Base-by-base conservation (phyloP, 371 early-diverging fungal species). In the Apophysomyces sp. region DNA sequence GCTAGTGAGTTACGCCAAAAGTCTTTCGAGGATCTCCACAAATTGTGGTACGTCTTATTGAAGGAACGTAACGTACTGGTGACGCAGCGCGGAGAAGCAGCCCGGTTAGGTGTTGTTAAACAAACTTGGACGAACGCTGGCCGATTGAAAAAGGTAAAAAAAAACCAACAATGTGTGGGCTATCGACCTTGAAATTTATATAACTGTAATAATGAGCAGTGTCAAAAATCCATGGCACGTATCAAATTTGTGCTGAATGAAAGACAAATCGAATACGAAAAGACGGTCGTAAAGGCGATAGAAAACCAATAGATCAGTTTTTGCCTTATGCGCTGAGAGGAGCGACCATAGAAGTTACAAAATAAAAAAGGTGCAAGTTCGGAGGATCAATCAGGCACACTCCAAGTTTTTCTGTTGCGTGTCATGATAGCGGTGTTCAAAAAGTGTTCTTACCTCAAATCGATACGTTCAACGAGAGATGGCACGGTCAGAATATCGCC, bases 21-120 rank as follows among this genome's bases (percentile, higher is more conserved):
- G 82, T 91, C 91, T 28, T 98, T 96, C 80, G 96, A 97, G 28
- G 98, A 98, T 77, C 83, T 98, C 63, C 98, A 97, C 81, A 92
- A 91, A 74, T 81, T 98, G 67, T 98, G 98, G 98, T 92, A 89
- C 69, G 88, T 96, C 31, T 86, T 96, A 72, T 81, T 96, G 58
- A 97, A 97, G 80, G 98, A 98, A 78, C 91, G 93, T 72, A 98
- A 98, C 67, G 58, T 93, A 60, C 84, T 98, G 57, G 89, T 91
- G 24, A 91, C 92, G 39, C 98, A 97, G 66, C 80, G 80, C 63
- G 92, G 86, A 61, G 96, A 96, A 78, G 89, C 92, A 12, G 79
- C 77, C 37, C 84, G 94, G 53, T 85, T 92, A 65, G 78, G 81
- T 18, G 73, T 95, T 39, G 66, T 72, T 27, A 69, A 72, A 57